These are phyloP conservation scores for Solanum ossicruentum DNA, from an alignment of 257 asterid species.

Conservation along the genomic window DNA sequence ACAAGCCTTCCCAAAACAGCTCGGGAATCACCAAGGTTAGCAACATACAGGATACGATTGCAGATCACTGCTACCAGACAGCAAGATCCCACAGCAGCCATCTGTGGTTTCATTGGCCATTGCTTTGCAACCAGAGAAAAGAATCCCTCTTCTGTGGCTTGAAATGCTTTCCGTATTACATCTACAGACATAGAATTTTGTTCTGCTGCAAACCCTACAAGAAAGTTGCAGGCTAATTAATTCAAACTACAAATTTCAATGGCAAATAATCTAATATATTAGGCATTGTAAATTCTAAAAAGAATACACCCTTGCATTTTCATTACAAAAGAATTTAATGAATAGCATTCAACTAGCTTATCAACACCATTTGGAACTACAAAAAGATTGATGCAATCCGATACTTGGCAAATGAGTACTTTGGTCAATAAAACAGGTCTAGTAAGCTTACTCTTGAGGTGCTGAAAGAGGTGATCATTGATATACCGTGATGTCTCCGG, in stretches of 20 bases:
- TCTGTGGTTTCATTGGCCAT: constrained; percentile 33
- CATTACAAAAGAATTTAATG: neutral
- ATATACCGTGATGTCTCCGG: constrained; percentile 40
- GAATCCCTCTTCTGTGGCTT: constrained; percentile 43
- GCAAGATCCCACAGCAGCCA: constrained; percentile 43
- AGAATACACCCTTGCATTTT: neutral
- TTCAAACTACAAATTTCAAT: neutral
- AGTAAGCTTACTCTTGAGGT: constrained; percentile 28
- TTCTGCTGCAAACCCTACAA: constrained; percentile 27
- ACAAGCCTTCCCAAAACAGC: constrained; percentile 36
- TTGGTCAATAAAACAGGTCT: neutral
- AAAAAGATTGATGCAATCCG: neutral
- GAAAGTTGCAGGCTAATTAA: neutral
- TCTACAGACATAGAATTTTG: constrained; percentile 31
- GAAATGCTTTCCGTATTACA: constrained; percentile 35
- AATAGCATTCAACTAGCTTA: neutral
- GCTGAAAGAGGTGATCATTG: constrained; percentile 31
- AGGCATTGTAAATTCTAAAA: neutral
- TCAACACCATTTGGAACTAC: neutral
- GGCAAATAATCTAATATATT: neutral
- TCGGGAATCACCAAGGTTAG: constrained; percentile 39
- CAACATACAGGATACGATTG: constrained; percentile 23
- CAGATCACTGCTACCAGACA: constrained; percentile 34
- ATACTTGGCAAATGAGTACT: neutral
- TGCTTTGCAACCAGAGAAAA: constrained; percentile 29